These are phyloP conservation scores for Candida broadrunensis DNA, from an alignment of 805 yeast species.

Conservation along the genomic window DNA sequence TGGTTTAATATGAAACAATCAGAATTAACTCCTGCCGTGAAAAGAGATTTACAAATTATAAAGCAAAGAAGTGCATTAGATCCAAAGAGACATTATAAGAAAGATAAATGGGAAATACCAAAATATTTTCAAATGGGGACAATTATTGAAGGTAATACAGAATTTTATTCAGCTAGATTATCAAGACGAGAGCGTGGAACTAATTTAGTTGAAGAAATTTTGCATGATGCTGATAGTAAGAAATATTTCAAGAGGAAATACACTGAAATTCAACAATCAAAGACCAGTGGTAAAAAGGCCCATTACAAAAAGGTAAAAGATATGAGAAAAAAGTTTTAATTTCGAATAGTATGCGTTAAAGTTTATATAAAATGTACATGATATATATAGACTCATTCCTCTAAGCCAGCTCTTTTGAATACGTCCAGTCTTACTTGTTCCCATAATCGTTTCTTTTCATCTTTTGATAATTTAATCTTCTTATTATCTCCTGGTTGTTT, in stretches of 20 bases:
- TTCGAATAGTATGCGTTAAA: not conserved
- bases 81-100: conserved; percentile 93
- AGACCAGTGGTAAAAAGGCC: conserved; percentile 61
- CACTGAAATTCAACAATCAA: conserved; percentile 67
- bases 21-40: conserved; percentile 67
- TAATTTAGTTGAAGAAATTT: conserved; percentile 77
- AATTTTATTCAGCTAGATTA: conserved; percentile 66
- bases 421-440: conserved; percentile 50
- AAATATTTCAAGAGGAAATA: conserved; percentile 85
- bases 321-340: conserved; percentile 52
- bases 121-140: conserved; percentile 88
- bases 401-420: conserved; percentile 44
- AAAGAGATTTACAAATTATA: conserved; percentile 74
- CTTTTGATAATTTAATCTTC: conserved; percentile 32
- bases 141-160: conserved; percentile 76
- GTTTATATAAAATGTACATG: too few relatives aligned
- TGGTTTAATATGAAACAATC: conserved; percentile 85
- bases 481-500: conserved; percentile 17
- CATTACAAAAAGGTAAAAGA: conserved; percentile 62
- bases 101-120: conserved; percentile 74
- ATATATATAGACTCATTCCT: conserved; percentile 1
- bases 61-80: conserved; percentile 89
- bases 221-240: conserved; percentile 67
- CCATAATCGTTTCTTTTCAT: conserved; percentile 46
- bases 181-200: conserved; percentile 69